Evolutionary conservation across 305 asterid genomes (phyloP).

Genomic region (Fraxinus albicans): DNA sequence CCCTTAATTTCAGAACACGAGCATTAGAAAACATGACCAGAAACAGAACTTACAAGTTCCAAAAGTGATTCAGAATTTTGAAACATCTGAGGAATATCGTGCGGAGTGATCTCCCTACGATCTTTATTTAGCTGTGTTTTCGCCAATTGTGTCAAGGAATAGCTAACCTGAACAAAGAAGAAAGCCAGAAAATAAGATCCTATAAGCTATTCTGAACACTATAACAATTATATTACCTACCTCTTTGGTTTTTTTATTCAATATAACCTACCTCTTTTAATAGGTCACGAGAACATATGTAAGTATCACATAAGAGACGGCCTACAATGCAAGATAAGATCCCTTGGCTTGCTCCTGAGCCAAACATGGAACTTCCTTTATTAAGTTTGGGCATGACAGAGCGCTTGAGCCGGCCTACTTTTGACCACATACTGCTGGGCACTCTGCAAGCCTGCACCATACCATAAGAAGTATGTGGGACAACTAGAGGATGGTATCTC

Average conservation of each 20-base stretch:
- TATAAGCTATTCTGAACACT: slow-evolving; percentile 6
- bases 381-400: slow-evolving; percentile 85
- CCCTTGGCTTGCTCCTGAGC: slow-evolving; percentile 93
- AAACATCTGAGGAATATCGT: slow-evolving; percentile 76
- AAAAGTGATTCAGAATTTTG: slow-evolving; percentile 69
- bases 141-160: slow-evolving; percentile 84
- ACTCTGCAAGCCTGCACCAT: slow-evolving; percentile 68
- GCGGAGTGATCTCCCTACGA: slow-evolving; percentile 79
- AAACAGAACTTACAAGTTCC: slow-evolving; percentile 67
- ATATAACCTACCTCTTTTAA: slow-evolving; percentile 69
- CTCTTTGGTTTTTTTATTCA: too few relatives aligned
- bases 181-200: slow-evolving; percentile 26
- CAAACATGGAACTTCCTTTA: slow-evolving; percentile 72
- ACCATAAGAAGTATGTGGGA: slow-evolving; percentile 20
- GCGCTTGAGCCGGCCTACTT: slow-evolving; percentile 93
- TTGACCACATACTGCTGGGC: slow-evolving; percentile 85
- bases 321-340: slow-evolving; percentile 93
- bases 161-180: slow-evolving; percentile 71
- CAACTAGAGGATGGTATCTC: slow-evolving; percentile 15
- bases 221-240: neutral
- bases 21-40: slow-evolving; percentile 13
- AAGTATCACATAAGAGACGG: slow-evolving; percentile 93
- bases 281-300: slow-evolving; percentile 78
- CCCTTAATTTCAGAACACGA: slow-evolving; percentile 9
- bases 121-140: slow-evolving; percentile 83